phyloP scores from a whole-genome alignment of 225 moss, liverwort and hornwort species.

The Bryum argenteum region DNA sequence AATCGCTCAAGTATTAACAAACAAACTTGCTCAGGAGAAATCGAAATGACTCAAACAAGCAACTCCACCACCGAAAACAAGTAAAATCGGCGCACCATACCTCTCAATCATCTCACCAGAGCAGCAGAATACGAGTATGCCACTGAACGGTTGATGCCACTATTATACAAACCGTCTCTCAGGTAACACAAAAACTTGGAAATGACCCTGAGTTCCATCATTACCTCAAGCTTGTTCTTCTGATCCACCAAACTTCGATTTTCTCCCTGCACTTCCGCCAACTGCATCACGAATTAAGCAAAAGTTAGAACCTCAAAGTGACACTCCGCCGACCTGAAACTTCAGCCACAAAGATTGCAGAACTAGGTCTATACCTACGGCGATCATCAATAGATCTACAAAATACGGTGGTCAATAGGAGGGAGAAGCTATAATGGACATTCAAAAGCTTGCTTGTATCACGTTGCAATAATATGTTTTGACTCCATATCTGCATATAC shows the following conservation, averaged over 20 bases:
- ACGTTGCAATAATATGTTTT: constrained; percentile 20
- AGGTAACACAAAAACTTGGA: constrained; percentile 18
- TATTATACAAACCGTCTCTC: constrained; percentile 10
- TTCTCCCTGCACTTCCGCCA: constrained; percentile 53
- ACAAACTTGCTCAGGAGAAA: background rate
- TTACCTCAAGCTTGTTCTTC: constrained; percentile 58
- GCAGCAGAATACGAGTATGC: constrained; percentile 15
- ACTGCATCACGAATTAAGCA: constrained; percentile 49
- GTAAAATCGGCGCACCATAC: constrained; percentile 13
- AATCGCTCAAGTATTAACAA: constrained; percentile 4
- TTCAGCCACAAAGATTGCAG: constrained; percentile 26
- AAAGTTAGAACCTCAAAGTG: constrained; percentile 29
- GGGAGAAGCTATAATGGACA: constrained; percentile 14
- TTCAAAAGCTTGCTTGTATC: constrained; percentile 15
- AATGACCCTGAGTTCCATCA: constrained; percentile 10
- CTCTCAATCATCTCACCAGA: constrained; percentile 19
- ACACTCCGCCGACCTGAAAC: constrained; percentile 14
- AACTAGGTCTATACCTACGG: constrained; percentile 28
- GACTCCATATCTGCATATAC: constrained; percentile 24
- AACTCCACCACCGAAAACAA: constrained; percentile 10
- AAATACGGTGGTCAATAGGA: constrained; percentile 27
- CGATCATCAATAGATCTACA: constrained; percentile 30
- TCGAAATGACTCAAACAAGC: background rate
- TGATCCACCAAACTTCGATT: constrained; percentile 48
- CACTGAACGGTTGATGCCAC: constrained; percentile 2